These are phyloP conservation scores for Barnettozyma sp. DNA, from an alignment of 805 yeast species.

Conservation along the genomic window DNA sequence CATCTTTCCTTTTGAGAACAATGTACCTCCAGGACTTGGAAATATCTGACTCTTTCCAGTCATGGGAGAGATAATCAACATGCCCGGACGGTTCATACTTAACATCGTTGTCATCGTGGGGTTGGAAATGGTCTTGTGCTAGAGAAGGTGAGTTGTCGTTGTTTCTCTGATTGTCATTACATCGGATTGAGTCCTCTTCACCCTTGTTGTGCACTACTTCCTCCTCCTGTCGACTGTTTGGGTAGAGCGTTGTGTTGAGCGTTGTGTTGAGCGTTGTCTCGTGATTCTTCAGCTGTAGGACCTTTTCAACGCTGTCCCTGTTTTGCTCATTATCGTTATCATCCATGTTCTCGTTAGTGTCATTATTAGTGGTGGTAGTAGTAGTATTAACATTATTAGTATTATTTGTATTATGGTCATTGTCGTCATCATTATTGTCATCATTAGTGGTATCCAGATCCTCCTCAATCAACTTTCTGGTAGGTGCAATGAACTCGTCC, in stretches of 20 bases:
- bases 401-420: constrained; percentile 13
- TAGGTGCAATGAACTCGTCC: constrained; percentile 58
- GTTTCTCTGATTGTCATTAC: no score
- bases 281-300: constrained; percentile 22
- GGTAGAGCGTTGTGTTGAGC: no score
- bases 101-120: constrained; percentile 80
- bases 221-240: no score
- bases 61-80: constrained; percentile 90
- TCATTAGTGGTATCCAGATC: constrained; percentile 13
- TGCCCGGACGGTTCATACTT: constrained; percentile 78
- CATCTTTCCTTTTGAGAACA: constrained; percentile 71
- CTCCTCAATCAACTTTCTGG: constrained; percentile 32
- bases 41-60: constrained; percentile 93
- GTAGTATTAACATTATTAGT: no score
- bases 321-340: constrained; percentile 15
- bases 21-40: constrained; percentile 95
- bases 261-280: no score
- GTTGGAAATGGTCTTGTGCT: constrained; percentile 19
- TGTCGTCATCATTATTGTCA: constrained; percentile 13
- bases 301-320: constrained; percentile 14
- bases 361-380: no score
- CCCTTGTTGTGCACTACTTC: no score
- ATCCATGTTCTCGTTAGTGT: constrained; percentile 4
- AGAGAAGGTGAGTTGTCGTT: constrained; percentile 28
- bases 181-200: no score